Evolutionary conservation across 2,329 filamentous ascomycete species (phyloP).

Genomic region (Pleurostoma richardsiae): DNA sequence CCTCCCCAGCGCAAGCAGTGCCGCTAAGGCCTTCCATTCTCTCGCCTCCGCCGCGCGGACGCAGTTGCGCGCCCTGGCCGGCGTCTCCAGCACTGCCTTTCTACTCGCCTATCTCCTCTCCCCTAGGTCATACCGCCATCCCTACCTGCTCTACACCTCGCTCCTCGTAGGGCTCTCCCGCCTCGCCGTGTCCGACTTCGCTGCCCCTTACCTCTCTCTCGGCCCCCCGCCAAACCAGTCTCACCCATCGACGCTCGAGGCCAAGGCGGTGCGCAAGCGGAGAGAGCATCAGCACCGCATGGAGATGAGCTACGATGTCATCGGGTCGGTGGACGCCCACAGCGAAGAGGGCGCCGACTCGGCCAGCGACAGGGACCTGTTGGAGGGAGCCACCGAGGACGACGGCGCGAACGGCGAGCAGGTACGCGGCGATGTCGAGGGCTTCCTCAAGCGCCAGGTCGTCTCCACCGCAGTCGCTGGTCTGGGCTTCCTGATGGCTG

Average conservation of each 20-base stretch:
- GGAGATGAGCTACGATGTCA: conserved; percentile 69
- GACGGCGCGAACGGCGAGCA: conserved; percentile 56
- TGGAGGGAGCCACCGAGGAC: conserved; percentile 33
- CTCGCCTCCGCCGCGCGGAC: conserved; percentile 58
- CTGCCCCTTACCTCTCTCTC: conserved; percentile 38
- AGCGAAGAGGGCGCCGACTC: conserved; percentile 34
- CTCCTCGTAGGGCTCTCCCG: conserved; percentile 61
- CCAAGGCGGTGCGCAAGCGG: neutral
- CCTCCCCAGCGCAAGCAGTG: conserved; percentile 70
- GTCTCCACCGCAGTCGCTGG: conserved; percentile 49
- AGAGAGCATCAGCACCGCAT: conserved; percentile 34
- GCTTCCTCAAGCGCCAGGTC: conserved; percentile 47
- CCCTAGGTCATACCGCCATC: conserved; percentile 70
- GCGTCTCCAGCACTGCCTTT: conserved; percentile 66
- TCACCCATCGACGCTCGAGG: conserved; percentile 4
- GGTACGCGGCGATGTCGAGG: conserved; percentile 51
- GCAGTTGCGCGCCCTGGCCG: conserved; percentile 63
- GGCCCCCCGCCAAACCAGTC: conserved; percentile 7
- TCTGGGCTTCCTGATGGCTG: conserved; percentile 54
- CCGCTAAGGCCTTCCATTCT: conserved; percentile 65
- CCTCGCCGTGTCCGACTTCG: conserved; percentile 41
- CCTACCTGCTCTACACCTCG: conserved; percentile 84
- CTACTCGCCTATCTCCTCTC: conserved; percentile 74
- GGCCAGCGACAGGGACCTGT: conserved; percentile 43
- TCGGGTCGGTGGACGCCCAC: conserved; percentile 41